A percentile compares a stretch with the other conserved stretches of the same genome.
phyloP scores from a whole-genome alignment of 208 protist genomes.

The Acanthamoeba castellanii region DNA sequence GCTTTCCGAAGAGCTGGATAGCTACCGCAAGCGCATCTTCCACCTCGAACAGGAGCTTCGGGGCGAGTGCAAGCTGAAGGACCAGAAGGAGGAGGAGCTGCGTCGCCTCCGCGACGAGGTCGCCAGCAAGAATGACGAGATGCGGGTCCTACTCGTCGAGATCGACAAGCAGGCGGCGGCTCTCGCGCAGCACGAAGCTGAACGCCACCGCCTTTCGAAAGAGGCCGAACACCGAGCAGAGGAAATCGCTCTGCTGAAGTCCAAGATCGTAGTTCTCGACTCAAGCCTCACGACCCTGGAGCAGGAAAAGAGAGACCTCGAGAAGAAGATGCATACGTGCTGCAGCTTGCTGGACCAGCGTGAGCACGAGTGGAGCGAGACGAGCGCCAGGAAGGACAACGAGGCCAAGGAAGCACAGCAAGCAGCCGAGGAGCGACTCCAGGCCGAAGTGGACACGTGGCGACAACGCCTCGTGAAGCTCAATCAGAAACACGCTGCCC shows the following conservation, averaged over 20 bases:
- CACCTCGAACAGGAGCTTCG: constrained; percentile 8
- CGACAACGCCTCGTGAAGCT: not conserved
- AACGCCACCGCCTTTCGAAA: not conserved
- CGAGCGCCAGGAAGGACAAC: not conserved
- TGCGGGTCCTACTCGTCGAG: not conserved
- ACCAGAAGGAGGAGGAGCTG: constrained; percentile 19
- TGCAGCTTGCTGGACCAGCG: not conserved
- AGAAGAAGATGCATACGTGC: not conserved
- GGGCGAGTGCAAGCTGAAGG: constrained; percentile 5
- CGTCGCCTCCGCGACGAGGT: not conserved
- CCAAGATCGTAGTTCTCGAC: not conserved
- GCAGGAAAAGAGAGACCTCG: not conserved
- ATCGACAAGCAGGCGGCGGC: not conserved
- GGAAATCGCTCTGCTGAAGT: not conserved
- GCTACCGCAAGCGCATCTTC: constrained; percentile 64
- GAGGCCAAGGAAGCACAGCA: not conserved
- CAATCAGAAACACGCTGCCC: not conserved
- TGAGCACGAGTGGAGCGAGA: not conserved
- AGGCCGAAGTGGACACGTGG: not conserved
- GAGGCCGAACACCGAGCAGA: not conserved
- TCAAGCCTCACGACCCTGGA: not conserved
- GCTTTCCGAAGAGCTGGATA: constrained; percentile 4
- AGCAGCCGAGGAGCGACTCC: constrained; percentile 10
- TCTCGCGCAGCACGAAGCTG: not conserved
- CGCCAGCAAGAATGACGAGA: not conserved